Evolutionary conservation across 768 basidiomycete species (phyloP), one percentile per base, ranked within the genome.

Genomic region (Cubamyces lactineus): DNA sequence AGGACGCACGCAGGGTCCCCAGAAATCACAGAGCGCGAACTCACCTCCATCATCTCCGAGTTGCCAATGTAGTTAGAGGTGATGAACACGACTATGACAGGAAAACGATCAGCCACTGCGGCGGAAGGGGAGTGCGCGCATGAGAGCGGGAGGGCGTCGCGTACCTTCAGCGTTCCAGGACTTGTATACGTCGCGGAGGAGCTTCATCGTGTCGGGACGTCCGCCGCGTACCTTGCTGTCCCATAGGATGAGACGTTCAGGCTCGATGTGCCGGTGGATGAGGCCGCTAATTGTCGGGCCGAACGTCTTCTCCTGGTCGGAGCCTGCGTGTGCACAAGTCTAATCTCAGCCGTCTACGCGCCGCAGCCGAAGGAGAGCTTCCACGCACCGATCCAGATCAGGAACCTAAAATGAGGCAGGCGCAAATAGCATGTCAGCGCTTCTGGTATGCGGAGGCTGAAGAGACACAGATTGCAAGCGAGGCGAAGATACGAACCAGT

Each of bases 61-160:
- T 92, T 92, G 28, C 90, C 90, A 42, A 85, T 80, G 67, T 82
- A 87, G 76, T 92, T 92, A n/a, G 89, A 91, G 8, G 90, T 92
- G 73, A 92, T 89, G 74, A 92, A 90, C 26, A 92, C 86, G 47
- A 92, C 71, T 72, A 65, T 38, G 17, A 23, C 15, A 7, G 6
- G n/a, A 34, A 34, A 40, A 21, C 30, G 46, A 48, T 65, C 59
- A 65, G 56, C 24, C 5, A n/a, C 39, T n/a, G 39, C 21, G n/a
- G 21, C 8, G 11, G 12, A 53, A 42, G 21, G 19, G n/a, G n/a
- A 39, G 17, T 39, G 16, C 23, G 38, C 40, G 45, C 46, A 34
- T 2, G 57, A 21, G 21, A 15, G 54, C 40, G 34, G 51, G 45
- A n/a, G 17, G 46, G n/a, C 28, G n/a, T 3, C 11, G 49, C 69